Base-by-base conservation (phyloP, 108 stramenopile genomes). In the Nitzschia sp. region DNA sequence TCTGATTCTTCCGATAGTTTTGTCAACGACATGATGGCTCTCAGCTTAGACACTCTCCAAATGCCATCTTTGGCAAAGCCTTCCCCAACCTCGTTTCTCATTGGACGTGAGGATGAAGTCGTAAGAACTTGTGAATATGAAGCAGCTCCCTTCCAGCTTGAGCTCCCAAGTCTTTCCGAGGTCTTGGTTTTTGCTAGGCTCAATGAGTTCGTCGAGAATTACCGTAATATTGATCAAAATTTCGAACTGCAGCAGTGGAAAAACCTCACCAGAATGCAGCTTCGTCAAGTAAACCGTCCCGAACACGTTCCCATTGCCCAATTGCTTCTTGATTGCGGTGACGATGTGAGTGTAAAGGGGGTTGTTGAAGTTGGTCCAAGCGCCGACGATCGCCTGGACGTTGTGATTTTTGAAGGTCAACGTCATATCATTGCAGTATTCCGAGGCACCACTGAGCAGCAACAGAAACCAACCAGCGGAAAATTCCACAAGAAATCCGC, bases 371-470 rank as follows among this genome's bases (percentile, higher is more conserved):
- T 84, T 42, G 86, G 89, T 17, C 74, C 76, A 54, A 70, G 77
- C 39, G 54, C 66, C 25, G 70, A 75, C 38, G 78, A 85, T 53
- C 73, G 79, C 10, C 19, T 80, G 17, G 91, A 92, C 53, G 84
- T 65, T 12, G 67, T 70, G 29, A 80, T 92, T 25, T 80, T 92
- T 55, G 78, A 81, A 46, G 80, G 86, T 53, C 84, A 86, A 63
- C 65, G 85, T 19, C 83, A 92, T 52, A 76, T 92, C 64, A 73
- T 86, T 63, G 85, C 82, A n/a, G 85, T 84, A 22, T 83, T 77
- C 72, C 72, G 86, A 20, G 88, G 87, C 5, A 86, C 86, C 29
- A 78, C 84, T 6, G 76, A 85, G 21, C 78, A 74, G 63, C 87
- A 87, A 73, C 62, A 70, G 1, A 89, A 84, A 67, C 51, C 51